A percentile compares a stretch with the other conserved stretches of the same genome.
Conservation (phyloP, 2,329 filamentous ascomycete species). For the Aspergillus viridinutans region DNA sequence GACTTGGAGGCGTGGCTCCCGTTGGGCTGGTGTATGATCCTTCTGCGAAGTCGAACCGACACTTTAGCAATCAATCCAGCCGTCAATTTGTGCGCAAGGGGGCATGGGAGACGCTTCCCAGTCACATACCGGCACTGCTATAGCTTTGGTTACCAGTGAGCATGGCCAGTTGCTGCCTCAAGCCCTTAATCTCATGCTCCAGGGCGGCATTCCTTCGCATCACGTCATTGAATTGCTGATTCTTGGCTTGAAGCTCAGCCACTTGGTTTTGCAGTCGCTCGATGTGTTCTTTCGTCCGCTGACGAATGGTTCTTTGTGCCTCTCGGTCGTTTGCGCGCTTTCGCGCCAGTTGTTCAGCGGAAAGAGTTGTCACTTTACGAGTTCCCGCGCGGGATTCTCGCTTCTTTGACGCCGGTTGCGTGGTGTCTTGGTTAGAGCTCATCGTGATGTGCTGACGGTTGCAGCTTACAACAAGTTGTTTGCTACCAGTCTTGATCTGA, state of each 20-base stretch:
- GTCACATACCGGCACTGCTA: constrained; percentile 13
- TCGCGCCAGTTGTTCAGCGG: constrained; percentile 55
- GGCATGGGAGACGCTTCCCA: not conserved
- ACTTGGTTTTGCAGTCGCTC: constrained; percentile 54
- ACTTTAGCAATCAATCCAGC: not conserved
- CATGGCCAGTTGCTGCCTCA: constrained; percentile 46
- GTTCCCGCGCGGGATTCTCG: constrained; percentile 51
- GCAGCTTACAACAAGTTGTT: not conserved
- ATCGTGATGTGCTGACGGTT: constrained; percentile 13
- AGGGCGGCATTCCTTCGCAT: constrained; percentile 52
- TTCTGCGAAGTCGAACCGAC: constrained; percentile 9
- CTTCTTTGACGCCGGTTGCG: constrained; percentile 20
- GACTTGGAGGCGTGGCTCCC: constrained; percentile 19
- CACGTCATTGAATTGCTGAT: constrained; percentile 50
- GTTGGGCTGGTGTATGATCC: constrained; percentile 16
- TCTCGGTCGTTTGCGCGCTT: constrained; percentile 60
- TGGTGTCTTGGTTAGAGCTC: constrained; percentile 19
- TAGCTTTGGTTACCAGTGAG: constrained; percentile 21
- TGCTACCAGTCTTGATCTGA: constrained; percentile 3
- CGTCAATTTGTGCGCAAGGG: not conserved
- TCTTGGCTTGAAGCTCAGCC: constrained; percentile 47
- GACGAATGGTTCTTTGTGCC: constrained; percentile 56
- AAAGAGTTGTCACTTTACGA: constrained; percentile 55
- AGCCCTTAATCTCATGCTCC: constrained; percentile 52
- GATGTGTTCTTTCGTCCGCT: constrained; percentile 57